These are phyloP conservation scores for Inga leiocalycina DNA, from an alignment of 306 rosid species.

Conservation along the genomic window DNA sequence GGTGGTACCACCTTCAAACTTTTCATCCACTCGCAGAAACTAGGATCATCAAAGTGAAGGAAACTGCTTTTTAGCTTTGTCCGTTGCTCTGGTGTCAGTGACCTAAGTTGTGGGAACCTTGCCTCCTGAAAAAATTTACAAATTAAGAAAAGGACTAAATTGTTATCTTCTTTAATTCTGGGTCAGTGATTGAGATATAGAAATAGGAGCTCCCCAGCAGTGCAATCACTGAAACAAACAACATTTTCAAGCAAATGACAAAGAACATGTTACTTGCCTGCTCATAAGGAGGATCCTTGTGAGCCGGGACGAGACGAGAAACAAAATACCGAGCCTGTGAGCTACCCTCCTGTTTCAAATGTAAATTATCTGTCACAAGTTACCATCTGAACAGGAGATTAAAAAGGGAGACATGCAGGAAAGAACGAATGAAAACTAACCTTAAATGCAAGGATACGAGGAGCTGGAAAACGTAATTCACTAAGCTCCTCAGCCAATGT, in stretches of 20 bases:
- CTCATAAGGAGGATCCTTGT: conserved; percentile 99
- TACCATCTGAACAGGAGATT: conserved; percentile 27
- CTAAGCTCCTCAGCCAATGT: conserved; percentile 97
- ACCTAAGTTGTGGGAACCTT: conserved; percentile 81
- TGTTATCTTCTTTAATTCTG: not conserved
- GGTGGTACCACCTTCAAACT: conserved; percentile 85
- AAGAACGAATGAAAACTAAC: conserved; percentile 37
- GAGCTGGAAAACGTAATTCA: conserved; percentile 93
- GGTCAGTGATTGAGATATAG: too few species aligned
- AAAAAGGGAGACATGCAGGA: not conserved
- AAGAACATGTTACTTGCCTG: conserved; percentile 61
- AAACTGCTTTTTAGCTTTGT: conserved; percentile 92
- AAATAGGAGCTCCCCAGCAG: not conserved
- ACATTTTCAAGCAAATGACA: not conserved
- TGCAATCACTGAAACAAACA: conserved; percentile 3
- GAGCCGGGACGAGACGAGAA: conserved; percentile 93
- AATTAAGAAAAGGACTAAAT: not conserved
- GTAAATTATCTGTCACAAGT: conserved; percentile 28
- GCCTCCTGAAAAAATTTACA: conserved; percentile 67
- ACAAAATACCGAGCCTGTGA: conserved; percentile 95
- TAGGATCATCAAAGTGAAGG: conserved; percentile 90
- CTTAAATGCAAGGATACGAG: conserved; percentile 95
- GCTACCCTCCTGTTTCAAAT: conserved; percentile 89
- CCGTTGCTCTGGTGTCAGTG: conserved; percentile 72
- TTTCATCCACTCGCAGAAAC: conserved; percentile 94